Percentiles rank a stretch among this genome's conserved stretches.
Evolutionary conservation across 2,329 filamentous ascomycete genomes (phyloP).

Genomic region (Fusarium sp.): DNA sequence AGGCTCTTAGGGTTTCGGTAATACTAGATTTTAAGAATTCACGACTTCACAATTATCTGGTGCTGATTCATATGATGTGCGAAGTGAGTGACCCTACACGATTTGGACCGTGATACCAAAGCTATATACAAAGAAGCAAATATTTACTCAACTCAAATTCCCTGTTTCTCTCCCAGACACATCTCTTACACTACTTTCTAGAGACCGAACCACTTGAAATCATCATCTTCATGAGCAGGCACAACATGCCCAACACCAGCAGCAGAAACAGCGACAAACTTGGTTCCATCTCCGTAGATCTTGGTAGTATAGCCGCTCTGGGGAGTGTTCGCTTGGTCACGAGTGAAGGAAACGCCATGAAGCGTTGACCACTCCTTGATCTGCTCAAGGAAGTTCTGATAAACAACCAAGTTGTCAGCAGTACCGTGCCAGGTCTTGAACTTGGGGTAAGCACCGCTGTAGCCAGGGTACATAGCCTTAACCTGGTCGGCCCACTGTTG

Average conservation of each 20-base stretch:
- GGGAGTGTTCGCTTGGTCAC: not conserved
- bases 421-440: conserved; percentile 71
- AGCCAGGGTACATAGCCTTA: conserved; percentile 62
- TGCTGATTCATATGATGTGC: not conserved
- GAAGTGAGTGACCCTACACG: not conserved
- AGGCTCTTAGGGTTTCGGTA: too few species aligned
- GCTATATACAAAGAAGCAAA: not conserved
- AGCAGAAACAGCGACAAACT: conserved; percentile 9
- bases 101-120: not conserved
- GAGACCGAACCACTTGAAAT: conserved; percentile 9
- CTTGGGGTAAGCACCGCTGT: conserved; percentile 59
- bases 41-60: too few species aligned
- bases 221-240: not conserved
- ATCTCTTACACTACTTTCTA: not conserved
- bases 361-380: conserved; percentile 62
- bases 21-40: too few species aligned
- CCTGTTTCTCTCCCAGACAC: not conserved
- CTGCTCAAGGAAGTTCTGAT: conserved; percentile 67
- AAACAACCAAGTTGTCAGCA: conserved; percentile 60
- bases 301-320: not conserved
- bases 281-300: conserved; percentile 12
- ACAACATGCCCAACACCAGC: conserved; percentile 12
- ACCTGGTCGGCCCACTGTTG: conserved; percentile 56
- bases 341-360: not conserved
- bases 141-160: not conserved